phyloP scores from a whole-genome alignment of 1,284 basidiomycete genomes.

The Tylopilus orsonianus region DNA sequence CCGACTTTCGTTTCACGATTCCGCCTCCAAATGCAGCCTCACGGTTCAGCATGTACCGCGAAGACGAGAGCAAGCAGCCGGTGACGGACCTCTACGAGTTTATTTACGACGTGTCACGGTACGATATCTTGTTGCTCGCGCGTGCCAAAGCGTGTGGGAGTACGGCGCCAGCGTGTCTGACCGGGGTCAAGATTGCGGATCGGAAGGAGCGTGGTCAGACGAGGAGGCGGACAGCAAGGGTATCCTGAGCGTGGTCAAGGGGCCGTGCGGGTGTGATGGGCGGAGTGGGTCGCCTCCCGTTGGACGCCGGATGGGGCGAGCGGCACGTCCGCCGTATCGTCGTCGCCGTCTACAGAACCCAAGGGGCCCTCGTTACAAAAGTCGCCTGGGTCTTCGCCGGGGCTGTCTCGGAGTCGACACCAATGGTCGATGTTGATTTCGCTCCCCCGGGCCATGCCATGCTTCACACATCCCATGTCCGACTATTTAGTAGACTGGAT shows the following conservation, averaged over 20 bases:
- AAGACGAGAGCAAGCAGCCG: constrained; percentile 58
- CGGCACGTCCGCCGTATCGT: constrained; percentile 12
- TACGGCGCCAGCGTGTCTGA: constrained; percentile 80
- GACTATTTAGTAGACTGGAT: background rate
- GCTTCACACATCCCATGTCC: too few relatives aligned
- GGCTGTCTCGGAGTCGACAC: constrained; percentile 48
- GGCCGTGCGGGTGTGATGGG: constrained; percentile 56
- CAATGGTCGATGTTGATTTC: constrained; percentile 43
- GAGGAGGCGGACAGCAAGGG: constrained; percentile 43
- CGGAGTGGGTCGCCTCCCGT: constrained; percentile 25
- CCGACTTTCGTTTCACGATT: constrained; percentile 67
- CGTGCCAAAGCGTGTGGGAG: constrained; percentile 73
- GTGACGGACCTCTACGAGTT: constrained; percentile 95
- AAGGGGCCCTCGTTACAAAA: constrained; percentile 22
- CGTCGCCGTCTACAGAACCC: constrained; percentile 17
- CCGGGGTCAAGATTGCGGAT: constrained; percentile 85
- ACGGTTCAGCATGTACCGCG: constrained; percentile 51
- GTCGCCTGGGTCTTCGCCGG: constrained; percentile 46
- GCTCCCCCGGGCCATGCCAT: too few relatives aligned
- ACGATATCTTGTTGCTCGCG: constrained; percentile 76
- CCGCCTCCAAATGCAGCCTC: constrained; percentile 57
- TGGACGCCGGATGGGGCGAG: constrained; percentile 17
- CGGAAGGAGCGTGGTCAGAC: constrained; percentile 71
- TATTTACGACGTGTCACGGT: constrained; percentile 83
- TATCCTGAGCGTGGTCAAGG: constrained; percentile 60